A percentile compares a stretch with the other conserved stretches of the same genome.
Conservation (phyloP, 371 early-diverging fungal species). For the Syncephalis fuscata region DNA sequence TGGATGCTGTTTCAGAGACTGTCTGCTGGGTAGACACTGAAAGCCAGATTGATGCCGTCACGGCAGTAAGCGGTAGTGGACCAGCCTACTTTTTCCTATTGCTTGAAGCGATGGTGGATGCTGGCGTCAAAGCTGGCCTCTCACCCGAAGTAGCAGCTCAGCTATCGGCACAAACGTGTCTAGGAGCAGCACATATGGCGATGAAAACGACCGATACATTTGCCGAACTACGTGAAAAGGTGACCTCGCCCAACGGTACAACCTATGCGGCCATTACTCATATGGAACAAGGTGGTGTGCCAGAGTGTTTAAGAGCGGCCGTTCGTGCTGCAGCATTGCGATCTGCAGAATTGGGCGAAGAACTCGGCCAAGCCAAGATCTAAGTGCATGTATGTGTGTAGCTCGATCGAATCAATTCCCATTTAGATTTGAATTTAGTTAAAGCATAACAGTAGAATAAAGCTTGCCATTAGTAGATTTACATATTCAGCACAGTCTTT, state of each 20-base stretch:
- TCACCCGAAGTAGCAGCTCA: slow-evolving; percentile 50
- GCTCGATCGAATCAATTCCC: too few relatives aligned
- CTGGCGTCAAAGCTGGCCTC: slow-evolving; percentile 65
- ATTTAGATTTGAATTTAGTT: too few relatives aligned
- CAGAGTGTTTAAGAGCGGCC: slow-evolving; percentile 32
- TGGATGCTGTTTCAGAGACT: slow-evolving; percentile 53
- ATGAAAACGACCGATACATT: slow-evolving; percentile 18
- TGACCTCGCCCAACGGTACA: slow-evolving; percentile 88
- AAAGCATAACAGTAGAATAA: too few relatives aligned
- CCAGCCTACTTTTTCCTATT: slow-evolving; percentile 91
- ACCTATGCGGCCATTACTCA: slow-evolving; percentile 78
- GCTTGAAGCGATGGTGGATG: slow-evolving; percentile 79
- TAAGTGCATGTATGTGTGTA: slow-evolving; percentile 5
- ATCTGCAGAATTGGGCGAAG: slow-evolving; percentile 47
- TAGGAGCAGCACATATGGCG: slow-evolving; percentile 82
- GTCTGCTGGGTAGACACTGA: slow-evolving; percentile 70
- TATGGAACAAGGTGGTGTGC: slow-evolving; percentile 42
- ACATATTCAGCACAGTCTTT: too few relatives aligned
- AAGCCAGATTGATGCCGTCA: slow-evolving; percentile 67
- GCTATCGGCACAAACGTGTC: slow-evolving; percentile 73
- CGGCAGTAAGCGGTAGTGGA: slow-evolving; percentile 73
- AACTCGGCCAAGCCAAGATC: slow-evolving; percentile 27
- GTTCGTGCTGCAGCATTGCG: slow-evolving; percentile 52
- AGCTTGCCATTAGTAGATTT: too few relatives aligned
- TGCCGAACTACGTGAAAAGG: slow-evolving; percentile 61